Evolutionary conservation across 257 asterid species (phyloP).

Genomic region (Hygrophila difformis): DNA sequence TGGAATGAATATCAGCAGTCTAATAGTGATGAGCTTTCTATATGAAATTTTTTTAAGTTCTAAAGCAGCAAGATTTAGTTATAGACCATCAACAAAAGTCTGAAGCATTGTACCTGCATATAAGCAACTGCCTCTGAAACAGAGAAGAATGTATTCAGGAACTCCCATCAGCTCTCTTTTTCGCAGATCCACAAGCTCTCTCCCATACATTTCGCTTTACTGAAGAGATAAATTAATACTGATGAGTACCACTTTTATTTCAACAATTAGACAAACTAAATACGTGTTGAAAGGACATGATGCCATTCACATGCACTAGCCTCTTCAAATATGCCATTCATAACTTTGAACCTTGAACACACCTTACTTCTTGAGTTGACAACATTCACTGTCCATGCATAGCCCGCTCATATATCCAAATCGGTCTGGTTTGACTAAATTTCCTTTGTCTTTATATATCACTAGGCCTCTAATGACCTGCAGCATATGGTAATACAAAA

Average conservation of each 20-base stretch:
- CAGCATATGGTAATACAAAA: slow-evolving; percentile 13
- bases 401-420: slow-evolving; percentile 85
- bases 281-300: slow-evolving; percentile 5
- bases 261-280: neutral
- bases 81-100: neutral
- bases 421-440: slow-evolving; percentile 81
- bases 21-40: too few species aligned
- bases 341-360: slow-evolving; percentile 18
- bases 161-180: slow-evolving; percentile 81
- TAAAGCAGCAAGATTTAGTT: slow-evolving; percentile 3
- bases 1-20: too few species aligned
- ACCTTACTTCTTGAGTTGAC: slow-evolving; percentile 77
- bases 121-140: slow-evolving; percentile 94
- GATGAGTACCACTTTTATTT: slow-evolving; percentile 15
- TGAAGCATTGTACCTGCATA: slow-evolving; percentile 62
- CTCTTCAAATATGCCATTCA: slow-evolving; percentile 1
- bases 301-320: slow-evolving; percentile 7
- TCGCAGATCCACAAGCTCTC: slow-evolving; percentile 90
- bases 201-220: slow-evolving; percentile 80
- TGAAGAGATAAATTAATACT: slow-evolving; percentile 22
- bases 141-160: slow-evolving; percentile 78
- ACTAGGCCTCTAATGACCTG: slow-evolving; percentile 91
- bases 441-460: slow-evolving; percentile 82
- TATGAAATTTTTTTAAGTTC: neutral
- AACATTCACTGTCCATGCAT: slow-evolving; percentile 87